These are phyloP conservation scores for Cutaneotrichosporon cavernicola DNA, from an alignment of 1,284 basidiomycete genomes.

Conservation along the genomic window DNA sequence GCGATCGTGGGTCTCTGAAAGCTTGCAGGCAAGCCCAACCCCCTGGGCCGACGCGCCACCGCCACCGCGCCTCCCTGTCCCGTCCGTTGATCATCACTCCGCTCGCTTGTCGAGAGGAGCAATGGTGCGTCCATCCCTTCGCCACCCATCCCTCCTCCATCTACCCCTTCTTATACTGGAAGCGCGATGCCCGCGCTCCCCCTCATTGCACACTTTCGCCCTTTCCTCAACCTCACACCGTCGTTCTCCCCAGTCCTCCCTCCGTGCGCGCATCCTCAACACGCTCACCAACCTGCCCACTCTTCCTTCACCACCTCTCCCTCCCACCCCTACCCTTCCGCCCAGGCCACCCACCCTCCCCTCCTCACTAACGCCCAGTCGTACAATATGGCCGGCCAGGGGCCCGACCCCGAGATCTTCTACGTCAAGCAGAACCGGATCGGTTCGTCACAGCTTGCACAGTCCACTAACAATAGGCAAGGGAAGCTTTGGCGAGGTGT, in stretches of 20 bases:
- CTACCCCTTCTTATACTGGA: not conserved
- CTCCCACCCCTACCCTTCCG: not conserved
- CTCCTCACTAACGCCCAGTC: slow-evolving; percentile 14
- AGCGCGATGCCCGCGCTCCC: not conserved
- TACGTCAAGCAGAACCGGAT: slow-evolving; percentile 97
- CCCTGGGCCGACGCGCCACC: not conserved
- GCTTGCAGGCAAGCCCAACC: not conserved
- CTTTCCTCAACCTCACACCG: slow-evolving; percentile 1
- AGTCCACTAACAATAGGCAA: slow-evolving; percentile 60
- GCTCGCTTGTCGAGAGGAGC: not conserved
- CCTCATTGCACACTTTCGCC: slow-evolving; percentile 2
- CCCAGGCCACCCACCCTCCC: not conserved
- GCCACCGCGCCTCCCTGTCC: not conserved
- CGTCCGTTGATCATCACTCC: slow-evolving; percentile 1
- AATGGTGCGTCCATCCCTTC: not conserved
- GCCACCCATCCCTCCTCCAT: not conserved
- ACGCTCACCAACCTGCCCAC: not conserved
- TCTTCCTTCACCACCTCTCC: not conserved
- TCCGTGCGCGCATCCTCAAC: not conserved
- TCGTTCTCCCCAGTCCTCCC: not conserved
- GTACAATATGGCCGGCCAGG: slow-evolving; percentile 20
- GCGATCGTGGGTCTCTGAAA: not conserved
- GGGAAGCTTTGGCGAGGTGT: slow-evolving; percentile 96
- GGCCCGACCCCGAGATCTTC: slow-evolving; percentile 80
- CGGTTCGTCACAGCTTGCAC: slow-evolving; percentile 59